These are phyloP conservation scores for Sextonia rubra DNA, from an alignment of 164 flowering plant species.

Conservation along the genomic window DNA sequence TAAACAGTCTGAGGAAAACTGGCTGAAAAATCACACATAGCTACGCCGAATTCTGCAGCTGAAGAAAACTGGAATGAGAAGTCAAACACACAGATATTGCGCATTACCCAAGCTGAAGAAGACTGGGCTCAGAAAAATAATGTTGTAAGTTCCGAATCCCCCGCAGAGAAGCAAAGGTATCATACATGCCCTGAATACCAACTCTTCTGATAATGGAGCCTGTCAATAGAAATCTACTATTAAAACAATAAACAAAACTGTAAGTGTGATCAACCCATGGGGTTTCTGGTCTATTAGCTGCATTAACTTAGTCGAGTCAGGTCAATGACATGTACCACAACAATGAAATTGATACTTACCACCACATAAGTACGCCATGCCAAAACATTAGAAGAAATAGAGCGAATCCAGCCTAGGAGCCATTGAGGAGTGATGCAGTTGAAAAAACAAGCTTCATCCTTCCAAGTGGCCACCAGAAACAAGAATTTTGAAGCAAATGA, in stretches of 20 bases:
- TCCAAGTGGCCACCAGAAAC: constrained; percentile 36
- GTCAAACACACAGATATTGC: neutral
- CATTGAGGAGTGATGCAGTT: constrained; percentile 16
- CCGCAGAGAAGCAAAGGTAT: constrained; percentile 91
- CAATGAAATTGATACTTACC: constrained; percentile 45
- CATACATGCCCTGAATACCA: constrained; percentile 97
- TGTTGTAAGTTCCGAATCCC: constrained; percentile 49
- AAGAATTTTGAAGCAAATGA: constrained; percentile 46
- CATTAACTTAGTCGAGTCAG: too few relatives aligned
- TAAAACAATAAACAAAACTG: too few relatives aligned
- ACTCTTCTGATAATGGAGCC: constrained; percentile 94
- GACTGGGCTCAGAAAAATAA: constrained; percentile 72
- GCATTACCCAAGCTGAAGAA: constrained; percentile 88
- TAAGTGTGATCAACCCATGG: too few relatives aligned
- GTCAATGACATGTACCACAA: too few relatives aligned
- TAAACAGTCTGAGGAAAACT: too few relatives aligned
- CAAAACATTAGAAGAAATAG: constrained; percentile 44
- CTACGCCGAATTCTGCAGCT: too few relatives aligned
- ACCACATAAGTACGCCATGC: constrained; percentile 83
- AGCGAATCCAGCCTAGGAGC: constrained; percentile 17
- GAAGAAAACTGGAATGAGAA: too few relatives aligned
- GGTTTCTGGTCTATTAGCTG: too few relatives aligned
- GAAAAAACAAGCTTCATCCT: constrained; percentile 25
- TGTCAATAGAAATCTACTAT: constrained; percentile 21
- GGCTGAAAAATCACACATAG: too few relatives aligned